Percentiles rank a stretch among this genome's conserved stretches.
Conservation (phyloP, 2,329 filamentous ascomycete species). For the Fusarium sp. region DNA sequence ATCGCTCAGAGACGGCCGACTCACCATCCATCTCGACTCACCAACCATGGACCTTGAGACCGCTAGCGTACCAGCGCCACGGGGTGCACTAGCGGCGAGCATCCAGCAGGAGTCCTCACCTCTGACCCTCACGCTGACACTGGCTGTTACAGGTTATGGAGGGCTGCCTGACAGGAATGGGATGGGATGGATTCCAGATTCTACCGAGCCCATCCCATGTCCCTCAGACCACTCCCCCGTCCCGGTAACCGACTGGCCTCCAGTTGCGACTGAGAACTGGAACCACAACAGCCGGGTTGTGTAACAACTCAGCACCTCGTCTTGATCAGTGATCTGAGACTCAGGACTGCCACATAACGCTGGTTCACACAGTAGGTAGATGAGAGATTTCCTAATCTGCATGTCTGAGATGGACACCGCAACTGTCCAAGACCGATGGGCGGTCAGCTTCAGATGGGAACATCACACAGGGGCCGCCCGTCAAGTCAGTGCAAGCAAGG, state of each 20-base stretch:
- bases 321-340: slow-evolving; percentile 35
- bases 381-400: slow-evolving; percentile 20
- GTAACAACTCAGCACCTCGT: slow-evolving; percentile 32
- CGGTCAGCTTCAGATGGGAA: slow-evolving; percentile 33
- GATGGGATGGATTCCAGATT: slow-evolving; percentile 31
- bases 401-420: slow-evolving; percentile 35
- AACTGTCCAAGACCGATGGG: slow-evolving; percentile 21
- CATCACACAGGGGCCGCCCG: slow-evolving; percentile 11
- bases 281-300: slow-evolving; percentile 35
- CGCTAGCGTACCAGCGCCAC: slow-evolving; percentile 40
- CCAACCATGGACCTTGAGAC: slow-evolving; percentile 35
- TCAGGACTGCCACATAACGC: slow-evolving; percentile 13
- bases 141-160: slow-evolving; percentile 34
- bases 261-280: slow-evolving; percentile 27
- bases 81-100: slow-evolving; percentile 33
- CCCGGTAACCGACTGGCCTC: slow-evolving; percentile 5
- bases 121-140: slow-evolving; percentile 18
- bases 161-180: slow-evolving; percentile 32
- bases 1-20: slow-evolving; percentile 30
- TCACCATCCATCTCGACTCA: slow-evolving; percentile 30
- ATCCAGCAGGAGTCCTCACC: slow-evolving; percentile 13
- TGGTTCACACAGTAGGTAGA: slow-evolving; percentile 18
- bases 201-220: slow-evolving; percentile 6
- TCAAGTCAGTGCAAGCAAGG: not conserved
- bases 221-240: slow-evolving; percentile 21